Conservation (phyloP, 2,329 filamentous ascomycete species). For the Dendryphion nanum region DNA sequence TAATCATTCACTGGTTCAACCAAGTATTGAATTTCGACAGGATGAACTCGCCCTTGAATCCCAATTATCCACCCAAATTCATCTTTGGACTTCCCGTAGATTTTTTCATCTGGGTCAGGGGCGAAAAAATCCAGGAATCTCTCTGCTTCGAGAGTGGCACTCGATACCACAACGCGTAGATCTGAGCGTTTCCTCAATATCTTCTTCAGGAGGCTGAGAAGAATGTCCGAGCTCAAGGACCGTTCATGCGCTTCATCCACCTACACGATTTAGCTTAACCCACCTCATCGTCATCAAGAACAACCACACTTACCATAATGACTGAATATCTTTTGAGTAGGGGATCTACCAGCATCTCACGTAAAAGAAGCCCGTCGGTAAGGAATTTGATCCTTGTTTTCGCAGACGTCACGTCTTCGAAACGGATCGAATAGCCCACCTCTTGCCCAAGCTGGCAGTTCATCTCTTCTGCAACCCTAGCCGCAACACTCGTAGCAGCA, state of each 20-base stretch:
- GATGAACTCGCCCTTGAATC: conserved; percentile 82
- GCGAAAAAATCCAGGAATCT: conserved; percentile 79
- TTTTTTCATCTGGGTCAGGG: conserved; percentile 40
- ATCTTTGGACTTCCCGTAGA: conserved; percentile 39
- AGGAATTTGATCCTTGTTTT: conserved; percentile 90
- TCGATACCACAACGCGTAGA: conserved; percentile 85
- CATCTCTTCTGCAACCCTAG: conserved; percentile 86
- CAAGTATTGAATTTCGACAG: conserved; percentile 82
- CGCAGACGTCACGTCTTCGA: conserved; percentile 87
- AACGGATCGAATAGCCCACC: conserved; percentile 80
- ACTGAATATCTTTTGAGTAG: conserved; percentile 87
- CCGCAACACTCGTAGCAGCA: conserved; percentile 85
- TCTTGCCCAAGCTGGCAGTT: conserved; percentile 84
- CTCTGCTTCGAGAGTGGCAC: conserved; percentile 88
- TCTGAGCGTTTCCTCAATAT: conserved; percentile 78
- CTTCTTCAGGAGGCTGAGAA: conserved; percentile 89
- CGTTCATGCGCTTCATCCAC: conserved; percentile 96
- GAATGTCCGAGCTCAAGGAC: conserved; percentile 86
- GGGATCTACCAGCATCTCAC: conserved; percentile 91
- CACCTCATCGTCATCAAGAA: no score
- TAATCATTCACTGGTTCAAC: conserved; percentile 81
- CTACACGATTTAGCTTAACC: no score
- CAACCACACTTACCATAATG: no score
- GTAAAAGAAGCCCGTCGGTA: conserved; percentile 86
- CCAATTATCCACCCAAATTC: conserved; percentile 68